Evolutionary conservation across 208 protist genomes (phyloP).

Genomic region (Angomonas deanei): DNA sequence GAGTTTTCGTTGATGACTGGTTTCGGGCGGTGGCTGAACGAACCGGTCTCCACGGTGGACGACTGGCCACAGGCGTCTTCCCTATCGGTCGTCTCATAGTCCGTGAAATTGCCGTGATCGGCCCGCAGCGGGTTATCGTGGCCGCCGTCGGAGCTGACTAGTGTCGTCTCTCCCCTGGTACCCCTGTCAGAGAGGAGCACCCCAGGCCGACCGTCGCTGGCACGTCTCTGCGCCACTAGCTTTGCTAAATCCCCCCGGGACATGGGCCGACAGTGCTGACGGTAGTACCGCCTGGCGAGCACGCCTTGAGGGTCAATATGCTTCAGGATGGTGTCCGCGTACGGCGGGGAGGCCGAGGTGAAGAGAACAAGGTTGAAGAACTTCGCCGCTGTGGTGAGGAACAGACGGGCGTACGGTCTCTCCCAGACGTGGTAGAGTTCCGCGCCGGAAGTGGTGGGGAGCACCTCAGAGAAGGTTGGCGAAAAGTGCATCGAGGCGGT

Average conservation of each 20-base stretch:
- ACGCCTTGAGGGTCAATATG: constrained; percentile 71
- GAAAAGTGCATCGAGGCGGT: constrained; percentile 47
- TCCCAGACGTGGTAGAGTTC: constrained; percentile 87
- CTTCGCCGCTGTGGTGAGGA: constrained; percentile 63
- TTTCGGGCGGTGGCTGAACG: constrained; percentile 2
- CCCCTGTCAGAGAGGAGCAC: too few relatives aligned
- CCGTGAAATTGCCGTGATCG: too few relatives aligned
- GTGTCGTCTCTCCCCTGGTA: not conserved
- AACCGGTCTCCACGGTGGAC: not conserved
- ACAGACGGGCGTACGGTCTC: constrained; percentile 65
- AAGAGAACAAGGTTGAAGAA: constrained; percentile 85
- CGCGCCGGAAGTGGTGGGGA: constrained; percentile 69
- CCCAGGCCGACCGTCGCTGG: too few relatives aligned
- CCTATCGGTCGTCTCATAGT: not conserved
- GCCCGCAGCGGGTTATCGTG: not conserved
- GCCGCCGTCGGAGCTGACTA: not conserved
- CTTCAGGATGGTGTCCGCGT: constrained; percentile 83
- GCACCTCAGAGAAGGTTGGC: constrained; percentile 84
- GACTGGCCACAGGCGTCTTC: not conserved
- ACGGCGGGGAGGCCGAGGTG: constrained; percentile 82
- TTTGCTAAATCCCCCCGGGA: constrained; percentile 33
- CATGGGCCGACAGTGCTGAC: constrained; percentile 70
- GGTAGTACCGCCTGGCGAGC: constrained; percentile 67
- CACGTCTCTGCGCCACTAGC: constrained; percentile 19
- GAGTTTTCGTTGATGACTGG: constrained; percentile 31